A percentile compares a stretch with the other conserved stretches of the same genome.
Evolutionary conservation across 192 early-diverging fungal species (phyloP).

Genomic region (Spizellomyces sp.): DNA sequence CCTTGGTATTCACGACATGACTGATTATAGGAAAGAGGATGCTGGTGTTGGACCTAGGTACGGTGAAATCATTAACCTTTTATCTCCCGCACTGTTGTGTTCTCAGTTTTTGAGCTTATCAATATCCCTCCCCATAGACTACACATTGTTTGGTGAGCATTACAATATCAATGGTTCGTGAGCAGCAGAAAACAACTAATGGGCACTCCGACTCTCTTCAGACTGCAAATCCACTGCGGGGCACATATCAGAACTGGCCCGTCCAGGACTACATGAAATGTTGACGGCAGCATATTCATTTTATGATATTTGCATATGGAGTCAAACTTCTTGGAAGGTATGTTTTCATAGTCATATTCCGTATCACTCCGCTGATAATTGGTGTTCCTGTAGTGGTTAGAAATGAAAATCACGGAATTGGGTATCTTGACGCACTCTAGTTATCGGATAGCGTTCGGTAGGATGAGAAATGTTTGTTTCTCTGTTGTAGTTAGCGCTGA

Average conservation of each 20-base stretch:
- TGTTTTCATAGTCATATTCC: neutral
- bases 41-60: slow-evolving; percentile 68
- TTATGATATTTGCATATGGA: slow-evolving; percentile 80
- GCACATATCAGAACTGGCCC: slow-evolving; percentile 56
- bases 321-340: slow-evolving; percentile 69
- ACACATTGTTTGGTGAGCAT: slow-evolving; percentile 60
- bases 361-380: neutral
- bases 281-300: slow-evolving; percentile 61
- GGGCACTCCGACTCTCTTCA: neutral
- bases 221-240: slow-evolving; percentile 69
- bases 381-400: slow-evolving; percentile 44
- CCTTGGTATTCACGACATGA: neutral
- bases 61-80: neutral
- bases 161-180: neutral
- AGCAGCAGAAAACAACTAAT: neutral
- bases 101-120: neutral
- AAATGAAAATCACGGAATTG: slow-evolving; percentile 74
- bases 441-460: slow-evolving; percentile 65
- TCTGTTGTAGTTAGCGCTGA: neutral
- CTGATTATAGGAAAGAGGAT: slow-evolving; percentile 52
- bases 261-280: slow-evolving; percentile 43
- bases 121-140: slow-evolving; percentile 40
- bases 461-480: neutral
- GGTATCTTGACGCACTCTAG: slow-evolving; percentile 64
- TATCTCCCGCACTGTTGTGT: neutral